Conservation (phyloP, 1,284 basidiomycete species). For the Malassezia yamatoensis region DNA sequence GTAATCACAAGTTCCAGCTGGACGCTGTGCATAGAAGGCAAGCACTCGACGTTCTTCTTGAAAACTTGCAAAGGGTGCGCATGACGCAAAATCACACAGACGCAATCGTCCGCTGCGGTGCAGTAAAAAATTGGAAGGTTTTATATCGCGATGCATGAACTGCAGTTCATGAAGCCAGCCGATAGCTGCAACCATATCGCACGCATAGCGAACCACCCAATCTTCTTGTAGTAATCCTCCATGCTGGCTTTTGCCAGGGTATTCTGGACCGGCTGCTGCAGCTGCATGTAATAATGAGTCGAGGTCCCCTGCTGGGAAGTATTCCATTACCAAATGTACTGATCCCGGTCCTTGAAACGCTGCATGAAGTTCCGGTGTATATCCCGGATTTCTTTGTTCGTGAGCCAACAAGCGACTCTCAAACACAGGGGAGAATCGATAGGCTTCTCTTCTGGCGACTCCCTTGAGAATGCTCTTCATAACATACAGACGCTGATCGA, state of each 20-base stretch:
- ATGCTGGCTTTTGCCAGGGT: conserved; percentile 28
- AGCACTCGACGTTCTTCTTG: conserved; percentile 24
- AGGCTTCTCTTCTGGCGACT: conserved; percentile 32
- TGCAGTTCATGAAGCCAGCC: conserved; percentile 37
- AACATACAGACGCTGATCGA: conserved; percentile 41
- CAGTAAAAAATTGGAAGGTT: conserved; percentile 44
- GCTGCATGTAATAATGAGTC: conserved; percentile 39
- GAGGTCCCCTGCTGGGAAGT: conserved; percentile 43
- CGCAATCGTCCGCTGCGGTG: conserved; percentile 39
- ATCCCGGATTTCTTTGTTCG: conserved; percentile 9
- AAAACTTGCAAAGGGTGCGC: conserved; percentile 41
- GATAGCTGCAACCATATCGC: conserved; percentile 43
- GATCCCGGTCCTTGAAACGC: conserved; percentile 38
- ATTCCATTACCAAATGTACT: conserved; percentile 46
- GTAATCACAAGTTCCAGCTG: conserved; percentile 45
- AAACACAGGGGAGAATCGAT: conserved; percentile 32
- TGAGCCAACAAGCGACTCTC: conserved; percentile 29
- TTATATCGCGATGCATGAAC: conserved; percentile 44
- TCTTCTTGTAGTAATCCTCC: conserved; percentile 34
- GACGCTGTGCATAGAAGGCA: conserved; percentile 33
- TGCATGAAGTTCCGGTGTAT: conserved; percentile 35
- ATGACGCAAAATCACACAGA: conserved; percentile 45
- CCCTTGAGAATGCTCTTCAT: conserved; percentile 44
- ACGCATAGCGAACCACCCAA: conserved; percentile 34
- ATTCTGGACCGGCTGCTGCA: conserved; percentile 22